Evolutionary conservation across 192 early-diverging fungal species (phyloP).

Genomic region (Backusella circina): DNA sequence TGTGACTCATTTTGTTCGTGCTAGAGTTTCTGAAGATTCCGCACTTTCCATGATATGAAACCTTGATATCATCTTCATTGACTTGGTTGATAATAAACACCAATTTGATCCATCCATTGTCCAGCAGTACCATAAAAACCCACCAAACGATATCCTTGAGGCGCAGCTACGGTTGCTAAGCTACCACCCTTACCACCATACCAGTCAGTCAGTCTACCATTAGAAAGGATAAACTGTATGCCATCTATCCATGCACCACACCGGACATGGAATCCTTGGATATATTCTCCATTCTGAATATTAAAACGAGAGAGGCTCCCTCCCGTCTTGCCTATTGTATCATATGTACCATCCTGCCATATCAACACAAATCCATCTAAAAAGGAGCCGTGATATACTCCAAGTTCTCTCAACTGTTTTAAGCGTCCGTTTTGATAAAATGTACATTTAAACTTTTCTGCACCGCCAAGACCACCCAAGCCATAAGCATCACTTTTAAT

Average conservation of each 20-base stretch:
- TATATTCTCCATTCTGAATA: slow-evolving; percentile 44
- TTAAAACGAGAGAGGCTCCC: slow-evolving; percentile 34
- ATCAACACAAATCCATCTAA: slow-evolving; percentile 50
- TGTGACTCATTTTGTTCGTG: background rate
- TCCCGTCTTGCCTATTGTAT: slow-evolving; percentile 38
- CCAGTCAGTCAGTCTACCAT: slow-evolving; percentile 50
- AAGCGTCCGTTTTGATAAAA: slow-evolving; percentile 9
- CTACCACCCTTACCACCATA: slow-evolving; percentile 52
- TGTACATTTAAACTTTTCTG: background rate
- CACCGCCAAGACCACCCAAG: background rate
- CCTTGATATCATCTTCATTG: background rate
- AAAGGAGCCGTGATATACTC: slow-evolving; percentile 41
- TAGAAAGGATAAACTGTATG: slow-evolving; percentile 49
- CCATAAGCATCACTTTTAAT: slow-evolving; percentile 23
- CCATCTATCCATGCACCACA: slow-evolving; percentile 62
- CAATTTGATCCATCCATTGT: slow-evolving; percentile 51
- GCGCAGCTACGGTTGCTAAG: slow-evolving; percentile 40
- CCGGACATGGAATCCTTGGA: slow-evolving; percentile 43
- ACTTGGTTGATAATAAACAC: slow-evolving; percentile 40
- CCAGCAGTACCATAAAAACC: slow-evolving; percentile 55
- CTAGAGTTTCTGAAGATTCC: background rate
- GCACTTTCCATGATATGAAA: background rate
- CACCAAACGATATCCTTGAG: slow-evolving; percentile 47
- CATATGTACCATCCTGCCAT: slow-evolving; percentile 40
- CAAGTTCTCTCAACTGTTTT: slow-evolving; percentile 11